A percentile compares a stretch with the other conserved stretches of the same genome.
phyloP scores from a whole-genome alignment of 257 asterid genomes.

The Fraxinus anomala region DNA sequence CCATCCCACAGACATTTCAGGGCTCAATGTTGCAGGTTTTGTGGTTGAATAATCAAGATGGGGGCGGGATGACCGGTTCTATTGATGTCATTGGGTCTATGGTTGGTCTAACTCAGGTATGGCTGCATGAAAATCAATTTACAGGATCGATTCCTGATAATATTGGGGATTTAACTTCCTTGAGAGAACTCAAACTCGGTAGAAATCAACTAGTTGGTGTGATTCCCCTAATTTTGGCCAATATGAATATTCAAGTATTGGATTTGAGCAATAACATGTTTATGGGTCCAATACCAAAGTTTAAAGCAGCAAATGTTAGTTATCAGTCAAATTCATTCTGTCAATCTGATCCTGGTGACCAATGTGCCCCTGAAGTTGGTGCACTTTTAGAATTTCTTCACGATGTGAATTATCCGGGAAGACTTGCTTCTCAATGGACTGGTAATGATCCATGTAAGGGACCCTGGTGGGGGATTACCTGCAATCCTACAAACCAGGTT shows the following conservation, averaged over 20 bases:
- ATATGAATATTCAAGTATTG: slow-evolving; percentile 43
- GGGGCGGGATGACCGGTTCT: slow-evolving; percentile 58
- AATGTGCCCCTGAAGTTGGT: slow-evolving; percentile 67
- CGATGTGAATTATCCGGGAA: slow-evolving; percentile 54
- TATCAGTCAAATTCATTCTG: slow-evolving; percentile 63
- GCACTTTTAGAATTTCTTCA: slow-evolving; percentile 66
- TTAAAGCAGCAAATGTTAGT: slow-evolving; percentile 47
- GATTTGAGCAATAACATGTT: slow-evolving; percentile 76
- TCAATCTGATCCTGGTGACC: slow-evolving; percentile 46
- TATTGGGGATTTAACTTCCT: slow-evolving; percentile 57
- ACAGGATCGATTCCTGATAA: slow-evolving; percentile 66
- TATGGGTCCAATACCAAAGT: slow-evolving; percentile 79
- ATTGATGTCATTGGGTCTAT: slow-evolving; percentile 54
- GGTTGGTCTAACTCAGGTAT: slow-evolving; percentile 51
- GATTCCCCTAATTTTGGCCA: slow-evolving; percentile 61
- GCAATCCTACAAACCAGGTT: slow-evolving; percentile 49
- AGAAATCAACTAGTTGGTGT: slow-evolving; percentile 65
- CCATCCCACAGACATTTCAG: slow-evolving; percentile 51
- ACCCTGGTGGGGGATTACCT: slow-evolving; percentile 73
- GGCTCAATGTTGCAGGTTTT: slow-evolving; percentile 64
- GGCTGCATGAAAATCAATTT: slow-evolving; percentile 80
- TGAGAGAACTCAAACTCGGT: slow-evolving; percentile 56
- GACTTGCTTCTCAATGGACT: slow-evolving; percentile 59
- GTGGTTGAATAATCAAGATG: slow-evolving; percentile 77
- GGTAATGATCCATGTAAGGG: slow-evolving; percentile 77